phyloP scores from a whole-genome alignment of 306 rosid species.

The Elaeagnus macrophylla region DNA sequence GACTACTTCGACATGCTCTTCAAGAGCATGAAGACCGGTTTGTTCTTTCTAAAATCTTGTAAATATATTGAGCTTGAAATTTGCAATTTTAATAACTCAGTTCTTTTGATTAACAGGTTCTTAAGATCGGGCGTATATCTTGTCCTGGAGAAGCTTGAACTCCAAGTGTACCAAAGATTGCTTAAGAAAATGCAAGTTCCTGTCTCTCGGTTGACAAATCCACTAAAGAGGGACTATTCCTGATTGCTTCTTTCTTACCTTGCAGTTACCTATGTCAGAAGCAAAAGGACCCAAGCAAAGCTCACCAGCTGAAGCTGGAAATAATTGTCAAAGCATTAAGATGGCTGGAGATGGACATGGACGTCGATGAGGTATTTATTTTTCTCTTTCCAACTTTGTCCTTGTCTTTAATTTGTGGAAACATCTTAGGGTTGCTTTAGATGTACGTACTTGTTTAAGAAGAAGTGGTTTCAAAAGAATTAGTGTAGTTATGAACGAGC shows the following conservation, averaged over 20 bases:
- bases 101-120: slow-evolving; percentile 45
- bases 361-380: slow-evolving; percentile 69
- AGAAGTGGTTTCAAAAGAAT: no score
- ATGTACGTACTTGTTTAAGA: no score
- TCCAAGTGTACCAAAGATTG: slow-evolving; percentile 89
- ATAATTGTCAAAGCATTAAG: slow-evolving; percentile 81
- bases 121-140: slow-evolving; percentile 95
- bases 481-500: no score
- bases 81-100: slow-evolving; percentile 9
- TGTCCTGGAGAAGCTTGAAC: slow-evolving; percentile 94
- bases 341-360: slow-evolving; percentile 94
- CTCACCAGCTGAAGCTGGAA: slow-evolving; percentile 92
- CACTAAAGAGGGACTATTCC: slow-evolving; percentile 3
- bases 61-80: slow-evolving; percentile 8
- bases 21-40: slow-evolving; percentile 82
- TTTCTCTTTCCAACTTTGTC: background rate
- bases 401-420: no score
- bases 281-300: slow-evolving; percentile 83
- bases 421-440: no score
- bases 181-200: slow-evolving; percentile 74
- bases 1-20: slow-evolving; percentile 79
- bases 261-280: slow-evolving; percentile 76
- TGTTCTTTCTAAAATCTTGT: slow-evolving; percentile 6
- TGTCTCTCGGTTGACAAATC: slow-evolving; percentile 2
- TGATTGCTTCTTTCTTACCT: slow-evolving; percentile 13